Percentiles rank a stretch among this genome's conserved stretches.
phyloP scores from a whole-genome alignment of 805 yeast genomes.

The Saccharomycopsis sp. region DNA sequence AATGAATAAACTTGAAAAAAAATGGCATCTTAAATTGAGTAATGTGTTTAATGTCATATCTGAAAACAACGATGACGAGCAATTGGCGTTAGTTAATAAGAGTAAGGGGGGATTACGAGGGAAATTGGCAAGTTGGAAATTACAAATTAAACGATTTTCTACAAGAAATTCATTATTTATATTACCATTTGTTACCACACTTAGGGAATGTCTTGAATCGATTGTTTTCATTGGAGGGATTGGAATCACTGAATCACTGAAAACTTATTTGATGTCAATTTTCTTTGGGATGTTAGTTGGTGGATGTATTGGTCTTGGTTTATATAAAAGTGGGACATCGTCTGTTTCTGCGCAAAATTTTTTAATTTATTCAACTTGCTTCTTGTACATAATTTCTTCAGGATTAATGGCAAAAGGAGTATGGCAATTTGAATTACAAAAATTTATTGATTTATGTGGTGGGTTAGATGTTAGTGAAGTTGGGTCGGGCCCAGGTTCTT shows the following conservation, averaged over 20 bases:
- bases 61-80: conserved; percentile 3
- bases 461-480: conserved; percentile 84
- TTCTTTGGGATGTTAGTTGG: conserved; percentile 55
- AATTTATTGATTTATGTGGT: conserved; percentile 61
- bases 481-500: conserved; percentile 92
- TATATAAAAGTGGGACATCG: conserved; percentile 69
- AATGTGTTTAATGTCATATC: conserved; percentile 26
- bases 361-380: conserved; percentile 67
- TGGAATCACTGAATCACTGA: conserved; percentile 62
- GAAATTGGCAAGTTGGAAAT: conserved; percentile 13
- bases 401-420: conserved; percentile 83
- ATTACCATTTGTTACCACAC: conserved; percentile 76
- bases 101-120: conserved; percentile 1
- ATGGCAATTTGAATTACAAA: conserved; percentile 83
- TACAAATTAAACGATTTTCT: conserved; percentile 32
- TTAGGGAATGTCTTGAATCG: conserved; percentile 88
- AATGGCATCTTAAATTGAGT: conserved; percentile 65
- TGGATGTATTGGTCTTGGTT: conserved; percentile 50
- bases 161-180: conserved; percentile 66
- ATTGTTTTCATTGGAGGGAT: conserved; percentile 89
- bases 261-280: conserved; percentile 60
- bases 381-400: conserved; percentile 77
- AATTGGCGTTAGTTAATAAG: no score
- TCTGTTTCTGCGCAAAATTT: conserved; percentile 70
- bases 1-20: conserved; percentile 72